Conservation (phyloP, 1,284 basidiomycete species). For the Schizophyllum commune region DNA sequence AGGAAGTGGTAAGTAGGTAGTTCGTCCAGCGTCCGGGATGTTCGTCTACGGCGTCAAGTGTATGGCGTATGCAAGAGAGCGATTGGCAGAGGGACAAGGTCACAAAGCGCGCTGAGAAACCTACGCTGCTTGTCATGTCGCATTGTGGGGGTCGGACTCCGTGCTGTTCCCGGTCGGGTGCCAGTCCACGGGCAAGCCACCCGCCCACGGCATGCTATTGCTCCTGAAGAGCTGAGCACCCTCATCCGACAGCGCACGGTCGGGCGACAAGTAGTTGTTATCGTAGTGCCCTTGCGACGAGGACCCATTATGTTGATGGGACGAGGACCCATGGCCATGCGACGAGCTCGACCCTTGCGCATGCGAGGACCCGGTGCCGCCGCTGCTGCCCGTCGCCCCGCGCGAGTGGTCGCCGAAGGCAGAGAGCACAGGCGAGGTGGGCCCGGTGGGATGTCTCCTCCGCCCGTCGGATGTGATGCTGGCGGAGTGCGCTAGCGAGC, state of each 20-base stretch:
- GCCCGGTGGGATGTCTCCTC: not conserved
- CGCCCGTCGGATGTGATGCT: not conserved
- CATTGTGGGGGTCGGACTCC: not conserved
- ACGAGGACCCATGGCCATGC: not conserved
- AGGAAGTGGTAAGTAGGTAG: not conserved
- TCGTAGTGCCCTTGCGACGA: not conserved
- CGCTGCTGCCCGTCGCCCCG: not conserved
- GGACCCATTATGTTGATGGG: not conserved
- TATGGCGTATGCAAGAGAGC: not conserved
- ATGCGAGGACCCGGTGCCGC: not conserved
- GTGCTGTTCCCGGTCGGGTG: conserved; percentile 1
- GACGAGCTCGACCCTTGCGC: not conserved
- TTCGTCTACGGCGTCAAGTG: not conserved
- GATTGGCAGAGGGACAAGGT: not conserved
- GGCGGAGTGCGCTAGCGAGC: not conserved
- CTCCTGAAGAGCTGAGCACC: not conserved
- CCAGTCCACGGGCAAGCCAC: conserved; percentile 11
- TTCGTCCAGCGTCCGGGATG: not conserved
- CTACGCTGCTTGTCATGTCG: not conserved
- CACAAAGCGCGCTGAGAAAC: not conserved
- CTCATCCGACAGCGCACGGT: not conserved
- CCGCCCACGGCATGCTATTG: conserved; percentile 8
- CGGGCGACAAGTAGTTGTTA: not conserved
- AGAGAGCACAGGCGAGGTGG: not conserved
- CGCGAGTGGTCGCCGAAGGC: not conserved